These are phyloP conservation scores for Candida odintsovae DNA, from an alignment of 805 yeast species.

Conservation along the genomic window DNA sequence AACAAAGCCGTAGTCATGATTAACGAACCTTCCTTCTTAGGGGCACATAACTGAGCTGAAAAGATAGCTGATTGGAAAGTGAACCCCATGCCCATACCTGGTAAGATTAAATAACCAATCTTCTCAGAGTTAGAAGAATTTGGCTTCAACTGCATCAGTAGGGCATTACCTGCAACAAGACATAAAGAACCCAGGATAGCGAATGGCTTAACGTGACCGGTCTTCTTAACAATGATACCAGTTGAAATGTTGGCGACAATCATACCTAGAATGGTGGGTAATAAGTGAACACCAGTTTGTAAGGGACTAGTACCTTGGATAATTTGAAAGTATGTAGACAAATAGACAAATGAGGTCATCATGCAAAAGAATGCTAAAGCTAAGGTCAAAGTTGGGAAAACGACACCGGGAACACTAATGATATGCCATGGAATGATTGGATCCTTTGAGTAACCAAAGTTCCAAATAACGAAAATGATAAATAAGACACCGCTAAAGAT, in stretches of 20 bases:
- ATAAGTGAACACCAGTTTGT: slow-evolving; percentile 38
- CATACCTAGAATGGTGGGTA: slow-evolving; percentile 37
- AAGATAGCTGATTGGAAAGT: slow-evolving; percentile 28
- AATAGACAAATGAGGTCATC: slow-evolving; percentile 15
- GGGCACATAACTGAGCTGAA: slow-evolving; percentile 34
- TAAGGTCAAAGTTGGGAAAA: neutral
- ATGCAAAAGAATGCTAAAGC: slow-evolving; percentile 1
- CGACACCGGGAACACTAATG: neutral
- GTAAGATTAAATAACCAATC: slow-evolving; percentile 33
- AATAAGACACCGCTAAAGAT: slow-evolving; percentile 38
- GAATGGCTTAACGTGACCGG: slow-evolving; percentile 36
- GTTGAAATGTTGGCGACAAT: slow-evolving; percentile 22
- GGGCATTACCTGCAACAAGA: slow-evolving; percentile 33
- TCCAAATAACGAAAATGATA: slow-evolving; percentile 22
- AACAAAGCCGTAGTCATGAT: slow-evolving; percentile 39
- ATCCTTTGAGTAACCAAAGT: neutral
- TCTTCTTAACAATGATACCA: slow-evolving; percentile 32
- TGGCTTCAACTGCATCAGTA: slow-evolving; percentile 26
- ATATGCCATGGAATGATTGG: neutral
- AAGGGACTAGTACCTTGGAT: slow-evolving; percentile 33
- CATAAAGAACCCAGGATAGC: slow-evolving; percentile 29
- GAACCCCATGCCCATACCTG: slow-evolving; percentile 33
- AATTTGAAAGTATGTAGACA: slow-evolving; percentile 39
- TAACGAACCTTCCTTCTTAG: slow-evolving; percentile 41
- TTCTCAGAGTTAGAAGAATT: slow-evolving; percentile 23